Percentiles rank a stretch among this genome's conserved stretches.
phyloP scores from a whole-genome alignment of 257 asterid species.

The Parsonsia alboflavescens region DNA sequence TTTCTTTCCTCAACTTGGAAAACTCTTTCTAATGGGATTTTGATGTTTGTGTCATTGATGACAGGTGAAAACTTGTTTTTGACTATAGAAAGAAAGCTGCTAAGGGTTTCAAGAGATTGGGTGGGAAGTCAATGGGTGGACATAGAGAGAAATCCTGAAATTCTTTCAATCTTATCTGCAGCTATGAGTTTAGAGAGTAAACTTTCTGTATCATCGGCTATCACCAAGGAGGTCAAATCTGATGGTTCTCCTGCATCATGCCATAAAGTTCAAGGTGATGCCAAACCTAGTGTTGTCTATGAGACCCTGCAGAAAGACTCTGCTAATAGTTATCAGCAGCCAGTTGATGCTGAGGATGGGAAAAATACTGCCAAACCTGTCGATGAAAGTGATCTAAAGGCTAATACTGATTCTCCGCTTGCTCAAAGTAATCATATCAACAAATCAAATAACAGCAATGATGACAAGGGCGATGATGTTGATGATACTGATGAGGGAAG shows the following conservation, averaged over 20 bases:
- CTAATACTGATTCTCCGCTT: constrained; percentile 18
- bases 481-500: constrained; percentile 21
- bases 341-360: constrained; percentile 29
- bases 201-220: constrained; percentile 41
- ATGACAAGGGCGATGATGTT: constrained; percentile 7
- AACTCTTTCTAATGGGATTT: constrained; percentile 3
- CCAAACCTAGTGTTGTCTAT: constrained; percentile 39
- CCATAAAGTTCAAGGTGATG: constrained; percentile 27
- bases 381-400: constrained; percentile 25
- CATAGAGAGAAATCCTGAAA: constrained; percentile 54
- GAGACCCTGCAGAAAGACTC: constrained; percentile 44
- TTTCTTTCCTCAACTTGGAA: background rate
- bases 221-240: constrained; percentile 39
- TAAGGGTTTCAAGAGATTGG: constrained; percentile 89
- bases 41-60: constrained; percentile 12
- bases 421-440: constrained; percentile 11
- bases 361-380: constrained; percentile 18
- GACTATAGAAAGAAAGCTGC: constrained; percentile 40
- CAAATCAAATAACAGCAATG: constrained; percentile 17
- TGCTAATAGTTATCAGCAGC: constrained; percentile 36
- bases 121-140: constrained; percentile 76
- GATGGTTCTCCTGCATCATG: constrained; percentile 40
- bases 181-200: constrained; percentile 45
- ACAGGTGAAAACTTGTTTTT: constrained; percentile 78
- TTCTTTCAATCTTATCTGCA: constrained; percentile 48